These are phyloP conservation scores for Cochlearia excelsa DNA, from an alignment of 345 rosid genomes.

Conservation along the genomic window DNA sequence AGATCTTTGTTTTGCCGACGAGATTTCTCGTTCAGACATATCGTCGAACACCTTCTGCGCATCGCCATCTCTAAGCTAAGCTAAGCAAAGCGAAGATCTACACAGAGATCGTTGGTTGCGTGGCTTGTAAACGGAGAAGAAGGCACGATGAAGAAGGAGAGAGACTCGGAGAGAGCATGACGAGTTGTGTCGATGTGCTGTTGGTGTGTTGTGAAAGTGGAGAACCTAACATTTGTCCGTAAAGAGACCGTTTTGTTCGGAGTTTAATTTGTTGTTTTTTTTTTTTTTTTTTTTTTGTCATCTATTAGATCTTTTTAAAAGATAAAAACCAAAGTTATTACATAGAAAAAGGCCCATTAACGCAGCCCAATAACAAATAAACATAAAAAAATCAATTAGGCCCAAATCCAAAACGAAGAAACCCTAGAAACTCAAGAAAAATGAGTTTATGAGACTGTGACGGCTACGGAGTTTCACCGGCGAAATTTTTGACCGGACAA, in stretches of 20 bases:
- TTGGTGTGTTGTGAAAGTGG: conserved; percentile 6
- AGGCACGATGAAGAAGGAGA: conserved; percentile 20
- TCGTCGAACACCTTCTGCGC: conserved; percentile 35
- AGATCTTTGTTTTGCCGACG: conserved; percentile 16
- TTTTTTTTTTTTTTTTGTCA: too few relatives aligned
- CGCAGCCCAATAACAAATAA: too few relatives aligned
- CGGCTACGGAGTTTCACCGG: too few relatives aligned
- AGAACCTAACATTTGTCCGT: conserved; percentile 22
- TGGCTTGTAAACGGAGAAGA: conserved; percentile 15
- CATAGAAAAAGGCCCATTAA: too few relatives aligned
- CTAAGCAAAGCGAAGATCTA: neutral
- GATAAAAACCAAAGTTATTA: too few relatives aligned
- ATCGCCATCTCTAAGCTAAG: conserved; percentile 14
- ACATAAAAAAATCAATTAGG: too few relatives aligned
- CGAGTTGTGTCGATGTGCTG: conserved; percentile 21
- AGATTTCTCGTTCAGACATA: conserved; percentile 33
- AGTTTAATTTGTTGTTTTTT: neutral
- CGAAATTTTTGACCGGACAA: too few relatives aligned
- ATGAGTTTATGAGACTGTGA: too few relatives aligned
- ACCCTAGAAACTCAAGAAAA: too few relatives aligned
- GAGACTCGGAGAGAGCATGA: conserved; percentile 17
- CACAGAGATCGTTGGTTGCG: neutral
- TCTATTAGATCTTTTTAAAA: too few relatives aligned
- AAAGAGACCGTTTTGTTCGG: conserved; percentile 18
- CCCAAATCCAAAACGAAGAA: too few relatives aligned